A percentile compares a stretch with the other conserved stretches of the same genome.
Conservation (phyloP, 371 early-diverging fungal genomes). For the Batkoa obscura region DNA sequence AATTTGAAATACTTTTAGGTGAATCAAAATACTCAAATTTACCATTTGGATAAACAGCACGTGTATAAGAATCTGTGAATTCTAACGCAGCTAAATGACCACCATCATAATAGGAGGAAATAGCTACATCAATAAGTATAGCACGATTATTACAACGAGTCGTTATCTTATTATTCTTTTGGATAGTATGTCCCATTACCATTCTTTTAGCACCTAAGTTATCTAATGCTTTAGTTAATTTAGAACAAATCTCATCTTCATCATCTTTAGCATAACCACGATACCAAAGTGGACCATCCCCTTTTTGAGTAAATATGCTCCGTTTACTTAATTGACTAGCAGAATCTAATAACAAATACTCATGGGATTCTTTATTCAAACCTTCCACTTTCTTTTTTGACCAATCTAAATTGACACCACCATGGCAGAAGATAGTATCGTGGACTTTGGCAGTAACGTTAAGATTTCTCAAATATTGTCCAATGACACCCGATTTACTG, state of each 20-base stretch:
- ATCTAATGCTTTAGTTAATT: slow-evolving; percentile 25
- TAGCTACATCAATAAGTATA: slow-evolving; percentile 52
- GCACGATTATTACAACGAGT: slow-evolving; percentile 40
- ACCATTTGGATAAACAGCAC: not conserved
- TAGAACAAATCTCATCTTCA: slow-evolving; percentile 22
- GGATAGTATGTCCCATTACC: slow-evolving; percentile 58
- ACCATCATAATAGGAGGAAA: slow-evolving; percentile 37
- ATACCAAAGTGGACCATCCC: slow-evolving; percentile 32
- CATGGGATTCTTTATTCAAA: not conserved
- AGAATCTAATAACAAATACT: not conserved
- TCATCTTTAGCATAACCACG: slow-evolving; percentile 37
- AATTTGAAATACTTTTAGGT: no score
- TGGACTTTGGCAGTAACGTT: slow-evolving; percentile 36
- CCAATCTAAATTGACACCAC: slow-evolving; percentile 37
- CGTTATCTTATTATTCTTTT: slow-evolving; percentile 31
- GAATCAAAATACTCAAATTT: no score
- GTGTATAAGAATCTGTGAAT: not conserved
- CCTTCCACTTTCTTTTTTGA: slow-evolving; percentile 13
- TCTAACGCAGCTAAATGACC: slow-evolving; percentile 8
- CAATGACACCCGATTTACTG: slow-evolving; percentile 39
- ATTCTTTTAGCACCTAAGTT: slow-evolving; percentile 37
- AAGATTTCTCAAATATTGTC: slow-evolving; percentile 24
- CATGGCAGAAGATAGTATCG: slow-evolving; percentile 49
- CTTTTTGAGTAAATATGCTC: slow-evolving; percentile 7
- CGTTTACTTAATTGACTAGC: not conserved